A percentile compares a stretch with the other conserved stretches of the same genome.
These are phyloP conservation scores for Fagus sylvatica DNA, from an alignment of 306 rosid species.

Conservation along the genomic window DNA sequence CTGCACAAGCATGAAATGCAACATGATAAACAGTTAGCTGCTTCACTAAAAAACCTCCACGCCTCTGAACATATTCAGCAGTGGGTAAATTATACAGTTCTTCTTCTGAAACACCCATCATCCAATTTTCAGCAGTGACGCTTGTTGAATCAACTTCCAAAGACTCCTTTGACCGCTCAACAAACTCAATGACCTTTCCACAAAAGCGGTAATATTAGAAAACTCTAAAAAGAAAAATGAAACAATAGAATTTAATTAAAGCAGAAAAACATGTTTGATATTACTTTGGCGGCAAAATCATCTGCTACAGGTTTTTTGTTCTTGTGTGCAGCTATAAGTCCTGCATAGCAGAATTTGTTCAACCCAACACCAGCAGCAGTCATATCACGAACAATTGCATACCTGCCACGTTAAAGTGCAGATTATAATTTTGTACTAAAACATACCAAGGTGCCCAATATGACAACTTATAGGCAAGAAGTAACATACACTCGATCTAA, in stretches of 20 bases:
- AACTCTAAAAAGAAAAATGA: conserved; percentile 10
- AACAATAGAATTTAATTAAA: conserved; percentile 15
- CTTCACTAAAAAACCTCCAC: conserved; percentile 53
- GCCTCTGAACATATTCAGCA: conserved; percentile 67
- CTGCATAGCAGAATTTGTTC: conserved; percentile 87
- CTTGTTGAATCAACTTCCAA: conserved; percentile 64
- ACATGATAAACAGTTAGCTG: conserved; percentile 65
- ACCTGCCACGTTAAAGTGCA: conserved; percentile 50
- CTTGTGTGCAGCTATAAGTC: conserved; percentile 77
- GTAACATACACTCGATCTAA: conserved; percentile 79
- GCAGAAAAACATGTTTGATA: conserved; percentile 12
- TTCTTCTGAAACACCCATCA: conserved; percentile 83
- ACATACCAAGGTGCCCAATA: conserved; percentile 4
- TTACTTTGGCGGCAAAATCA: conserved; percentile 84
- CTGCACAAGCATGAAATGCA: conserved; percentile 86
- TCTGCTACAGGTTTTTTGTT: conserved; percentile 70
- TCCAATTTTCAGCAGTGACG: conserved; percentile 75
- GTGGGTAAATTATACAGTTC: conserved; percentile 92
- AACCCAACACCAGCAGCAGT: conserved; percentile 96
- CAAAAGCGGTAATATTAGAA: conserved; percentile 27
- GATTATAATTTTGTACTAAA: conserved; percentile 11
- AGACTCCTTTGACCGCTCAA: conserved; percentile 82
- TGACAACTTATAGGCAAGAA: conserved; percentile 11
- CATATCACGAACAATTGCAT: conserved; percentile 93
- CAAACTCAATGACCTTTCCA: conserved; percentile 83